Conservation (phyloP, 2,329 filamentous ascomycete genomes). For the Microdochium nivale region DNA sequence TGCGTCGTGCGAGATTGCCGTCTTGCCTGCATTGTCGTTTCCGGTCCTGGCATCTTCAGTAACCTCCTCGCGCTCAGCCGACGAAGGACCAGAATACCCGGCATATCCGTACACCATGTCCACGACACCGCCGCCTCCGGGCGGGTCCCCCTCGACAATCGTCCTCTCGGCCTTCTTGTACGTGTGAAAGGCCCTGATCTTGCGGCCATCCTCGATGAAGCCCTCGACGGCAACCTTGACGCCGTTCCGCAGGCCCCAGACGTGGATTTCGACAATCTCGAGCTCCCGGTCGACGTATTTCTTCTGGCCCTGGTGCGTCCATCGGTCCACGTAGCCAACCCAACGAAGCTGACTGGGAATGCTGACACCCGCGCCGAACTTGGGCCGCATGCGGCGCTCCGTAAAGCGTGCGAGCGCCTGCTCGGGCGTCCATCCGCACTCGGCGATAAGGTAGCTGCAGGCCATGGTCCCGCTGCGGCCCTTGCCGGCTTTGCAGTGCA, state of each 20-base stretch:
- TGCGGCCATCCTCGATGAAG: slow-evolving; percentile 80
- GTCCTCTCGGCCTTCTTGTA: slow-evolving; percentile 67
- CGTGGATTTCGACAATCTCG: slow-evolving; percentile 80
- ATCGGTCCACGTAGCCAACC: slow-evolving; percentile 81
- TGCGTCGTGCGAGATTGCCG: neutral
- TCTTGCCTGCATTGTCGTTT: slow-evolving; percentile 1
- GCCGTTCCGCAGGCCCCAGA: slow-evolving; percentile 80
- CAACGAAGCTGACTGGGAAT: slow-evolving; percentile 89
- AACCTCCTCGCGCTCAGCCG: slow-evolving; percentile 20
- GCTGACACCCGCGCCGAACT: slow-evolving; percentile 81
- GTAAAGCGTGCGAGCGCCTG: slow-evolving; percentile 56
- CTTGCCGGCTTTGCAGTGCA: slow-evolving; percentile 97
- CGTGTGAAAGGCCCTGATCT: slow-evolving; percentile 74
- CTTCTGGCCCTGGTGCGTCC: slow-evolving; percentile 63
- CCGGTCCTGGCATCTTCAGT: slow-evolving; percentile 23
- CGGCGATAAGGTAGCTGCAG: slow-evolving; percentile 83
- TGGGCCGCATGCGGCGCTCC: slow-evolving; percentile 76
- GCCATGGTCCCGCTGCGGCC: slow-evolving; percentile 82
- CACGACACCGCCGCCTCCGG: slow-evolving; percentile 37
- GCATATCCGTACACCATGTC: slow-evolving; percentile 48
- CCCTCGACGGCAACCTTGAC: slow-evolving; percentile 84
- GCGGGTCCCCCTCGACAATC: slow-evolving; percentile 51
- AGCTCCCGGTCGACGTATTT: slow-evolving; percentile 74
- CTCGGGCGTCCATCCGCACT: slow-evolving; percentile 56
- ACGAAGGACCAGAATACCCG: slow-evolving; percentile 21